These are phyloP conservation scores for Malassezia vespertilionis DNA, from an alignment of 1,284 basidiomycete genomes.

Conservation along the genomic window DNA sequence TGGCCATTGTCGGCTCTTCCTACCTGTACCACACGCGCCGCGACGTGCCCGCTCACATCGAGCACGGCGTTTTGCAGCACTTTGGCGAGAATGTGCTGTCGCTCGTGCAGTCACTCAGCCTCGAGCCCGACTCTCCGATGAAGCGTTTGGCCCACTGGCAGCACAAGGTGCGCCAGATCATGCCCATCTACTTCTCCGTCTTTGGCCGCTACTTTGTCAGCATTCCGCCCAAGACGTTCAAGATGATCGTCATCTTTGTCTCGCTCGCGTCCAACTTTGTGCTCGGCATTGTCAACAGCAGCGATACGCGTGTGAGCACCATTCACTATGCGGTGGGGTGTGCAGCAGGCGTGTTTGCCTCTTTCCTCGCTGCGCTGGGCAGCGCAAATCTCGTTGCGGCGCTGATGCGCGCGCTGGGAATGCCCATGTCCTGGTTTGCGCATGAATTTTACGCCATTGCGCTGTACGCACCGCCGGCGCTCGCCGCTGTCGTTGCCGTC, in stretches of 20 bases:
- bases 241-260: slow-evolving; percentile 38
- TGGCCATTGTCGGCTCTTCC: slow-evolving; percentile 84
- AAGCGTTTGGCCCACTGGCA: slow-evolving; percentile 20
- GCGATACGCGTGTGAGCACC: slow-evolving; percentile 38
- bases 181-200: slow-evolving; percentile 57
- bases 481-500: slow-evolving; percentile 55
- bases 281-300: slow-evolving; percentile 40
- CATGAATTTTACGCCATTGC: slow-evolving; percentile 61
- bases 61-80: slow-evolving; percentile 67
- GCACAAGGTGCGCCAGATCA: slow-evolving; percentile 49
- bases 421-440: slow-evolving; percentile 51
- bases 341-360: slow-evolving; percentile 23
- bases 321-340: slow-evolving; percentile 28
- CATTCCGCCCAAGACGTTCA: slow-evolving; percentile 50
- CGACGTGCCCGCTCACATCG: slow-evolving; percentile 70
- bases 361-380: slow-evolving; percentile 51
- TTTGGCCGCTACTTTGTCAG: slow-evolving; percentile 50
- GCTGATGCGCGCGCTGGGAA: slow-evolving; percentile 58
- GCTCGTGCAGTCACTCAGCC: slow-evolving; percentile 61
- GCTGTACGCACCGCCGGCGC: slow-evolving; percentile 65
- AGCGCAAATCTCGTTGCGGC: slow-evolving; percentile 64
- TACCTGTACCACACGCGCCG: slow-evolving; percentile 86
- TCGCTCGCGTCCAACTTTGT: slow-evolving; percentile 37
- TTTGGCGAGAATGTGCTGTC: slow-evolving; percentile 85
- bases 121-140: slow-evolving; percentile 38